Evolutionary conservation across 2,329 filamentous ascomycete species (phyloP), one percentile per base, ranked within the genome.

Genomic region (Pezicula carpinea): DNA sequence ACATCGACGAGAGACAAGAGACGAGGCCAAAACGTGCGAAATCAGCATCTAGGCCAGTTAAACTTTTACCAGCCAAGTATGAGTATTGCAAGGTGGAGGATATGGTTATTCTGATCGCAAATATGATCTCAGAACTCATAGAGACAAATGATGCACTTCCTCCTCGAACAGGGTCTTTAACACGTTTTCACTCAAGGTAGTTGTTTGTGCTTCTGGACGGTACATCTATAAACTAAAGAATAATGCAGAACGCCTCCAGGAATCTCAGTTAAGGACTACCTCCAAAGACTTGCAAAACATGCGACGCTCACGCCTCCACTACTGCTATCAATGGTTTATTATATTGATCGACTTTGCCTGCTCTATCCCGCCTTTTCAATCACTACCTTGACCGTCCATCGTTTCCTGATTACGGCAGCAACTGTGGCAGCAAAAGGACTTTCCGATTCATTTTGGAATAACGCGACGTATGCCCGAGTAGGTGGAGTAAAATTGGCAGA

Each of bases 311-410:
- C 89, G 6, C 91, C 93, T 11, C 92, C 93, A 1, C 85, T 99
- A 43, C 76, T 99, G n/a, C 80, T 99, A 31, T 93, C 91, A 58
- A 97, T 99, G 89, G 93, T 99, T 48, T 99, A 95, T 64, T 99
- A 97, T 62, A 97, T 99, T 60, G 93, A 99, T 69, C 85, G 90
- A 26, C 77, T 99, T 18, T 99, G 92, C 67, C 85, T 88, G 10
- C 75, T 95, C 49, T 99, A 96, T 64, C 87, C 89, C 3, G 87
- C 92, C 39, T 99, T 99, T 66, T 96, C 91, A 22, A 95, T 99
- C 58, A 96, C 91, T 64, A 96, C 89, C 39, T 75, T 99, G 17
- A 99, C 93, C 0, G 92, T 99, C 3, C 93, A 99, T 70, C 90
- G 93, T 7, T 99, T 97, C 62, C 78, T 99, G 8, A 99, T 99